Evolutionary conservation across 148 eudicot species (phyloP).

Genomic region (Nyssa sinensis): DNA sequence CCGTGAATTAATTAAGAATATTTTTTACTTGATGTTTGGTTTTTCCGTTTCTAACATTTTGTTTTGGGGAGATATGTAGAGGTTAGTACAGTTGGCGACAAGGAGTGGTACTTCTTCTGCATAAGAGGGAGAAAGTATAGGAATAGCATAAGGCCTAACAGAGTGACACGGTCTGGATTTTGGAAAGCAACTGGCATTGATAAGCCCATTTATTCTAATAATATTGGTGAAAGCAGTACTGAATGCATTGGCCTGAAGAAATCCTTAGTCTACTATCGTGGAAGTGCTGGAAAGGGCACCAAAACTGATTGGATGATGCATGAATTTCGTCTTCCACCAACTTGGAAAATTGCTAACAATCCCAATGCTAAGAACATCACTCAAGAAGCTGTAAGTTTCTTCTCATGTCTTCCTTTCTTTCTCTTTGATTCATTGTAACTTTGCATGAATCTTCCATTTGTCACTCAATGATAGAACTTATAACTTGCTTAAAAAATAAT

Average conservation of each 20-base stretch:
- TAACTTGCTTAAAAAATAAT: too few species aligned
- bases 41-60: too few species aligned
- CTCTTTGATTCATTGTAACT: too few species aligned
- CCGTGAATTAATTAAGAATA: too few species aligned
- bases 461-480: too few species aligned
- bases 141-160: conserved; percentile 82
- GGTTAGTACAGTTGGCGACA: conserved; percentile 61
- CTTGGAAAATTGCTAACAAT: conserved; percentile 15
- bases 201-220: conserved; percentile 50
- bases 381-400: conserved; percentile 73
- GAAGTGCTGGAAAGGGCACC: conserved; percentile 82
- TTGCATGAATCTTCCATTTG: too few species aligned
- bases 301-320: conserved; percentile 99
- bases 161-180: conserved; percentile 87
- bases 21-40: too few species aligned
- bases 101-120: conserved; percentile 94
- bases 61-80: conserved; percentile 45
- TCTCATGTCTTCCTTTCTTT: neutral
- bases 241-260: conserved; percentile 77
- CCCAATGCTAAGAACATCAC: neutral
- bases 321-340: conserved; percentile 78
- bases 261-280: conserved; percentile 77
- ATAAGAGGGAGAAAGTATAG: conserved; percentile 89
- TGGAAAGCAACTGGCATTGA: conserved; percentile 98
- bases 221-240: conserved; percentile 32